Base-by-base conservation (phyloP, 768 basidiomycete species). In the Hygrocybe coccinea region DNA sequence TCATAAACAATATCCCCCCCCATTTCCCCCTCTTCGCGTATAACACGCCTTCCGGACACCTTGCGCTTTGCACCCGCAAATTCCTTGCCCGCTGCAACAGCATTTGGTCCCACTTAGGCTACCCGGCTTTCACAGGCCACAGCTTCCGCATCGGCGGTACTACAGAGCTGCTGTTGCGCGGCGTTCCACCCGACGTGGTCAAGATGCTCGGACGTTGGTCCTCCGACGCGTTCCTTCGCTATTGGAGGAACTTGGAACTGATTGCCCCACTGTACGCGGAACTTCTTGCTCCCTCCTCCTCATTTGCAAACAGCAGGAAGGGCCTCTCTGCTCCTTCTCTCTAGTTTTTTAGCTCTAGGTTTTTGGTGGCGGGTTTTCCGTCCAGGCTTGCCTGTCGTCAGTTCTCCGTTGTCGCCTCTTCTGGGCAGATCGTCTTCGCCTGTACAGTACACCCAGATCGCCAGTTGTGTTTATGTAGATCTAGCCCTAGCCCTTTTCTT, bases 81-180 rank as follows among this genome's bases (percentile, higher is more conserved):
- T 66, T 71, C 36, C 46, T 71, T 1, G 25, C 21, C 0, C 52
- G 65, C 0, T 69, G 68, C 58, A 72, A 71, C 41, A 19, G 47
- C 5, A 62, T 71, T 2, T 69, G 69, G 70, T n/a, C 22, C 12
- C 15, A 35, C 0, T 25, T 49, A n/a, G 57, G 60, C 3, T 62
- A 53, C 9, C 62, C 63, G 0, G 25, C 14, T 11, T 56, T 59
- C 10, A 57, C 66, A 0, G 72, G 70, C 0, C 70, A 74, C 47
- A 55, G 59, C 45, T 75, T 74, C 53, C 61, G 64, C 0, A 75
- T 74, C 19, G 72, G 74, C 1, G 72, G 74, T 1, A 71, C 73
- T 2, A 71, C 68, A 0, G 62, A 68, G 17, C 52, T 71, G 5
- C 56, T 74, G 0, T 53, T 69, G 1, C 45, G 29, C 8, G 29